Percentiles rank a stretch among this genome's conserved stretches.
phyloP scores from a whole-genome alignment of 2,329 filamentous ascomycete genomes.

The Colletotrichum gigasporum region DNA sequence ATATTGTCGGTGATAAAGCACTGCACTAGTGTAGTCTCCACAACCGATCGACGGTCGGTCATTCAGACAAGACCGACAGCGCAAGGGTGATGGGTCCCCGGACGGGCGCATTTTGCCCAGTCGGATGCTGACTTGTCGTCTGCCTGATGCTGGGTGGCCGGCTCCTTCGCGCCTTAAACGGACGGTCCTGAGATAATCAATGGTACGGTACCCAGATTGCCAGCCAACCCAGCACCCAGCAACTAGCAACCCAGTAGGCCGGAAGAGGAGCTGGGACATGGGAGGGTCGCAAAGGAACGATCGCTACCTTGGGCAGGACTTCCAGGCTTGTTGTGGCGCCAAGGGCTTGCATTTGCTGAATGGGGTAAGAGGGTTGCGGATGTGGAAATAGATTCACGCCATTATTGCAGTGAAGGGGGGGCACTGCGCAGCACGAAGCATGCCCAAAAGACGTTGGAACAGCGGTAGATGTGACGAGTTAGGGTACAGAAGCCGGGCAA shows the following conservation, averaged over 20 bases:
- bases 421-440: not conserved
- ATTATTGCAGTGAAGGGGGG: conserved; percentile 19
- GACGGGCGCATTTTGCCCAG: not conserved
- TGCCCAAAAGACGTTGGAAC: not conserved
- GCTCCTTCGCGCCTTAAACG: not conserved
- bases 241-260: not conserved
- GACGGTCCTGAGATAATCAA: not conserved
- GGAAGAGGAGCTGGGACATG: not conserved
- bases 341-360: not conserved
- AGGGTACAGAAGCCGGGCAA: conserved; percentile 1
- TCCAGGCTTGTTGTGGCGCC: not conserved
- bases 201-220: not conserved
- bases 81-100: not conserved
- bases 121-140: not conserved
- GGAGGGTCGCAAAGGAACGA: not conserved
- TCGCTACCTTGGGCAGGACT: not conserved
- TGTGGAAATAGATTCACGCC: conserved; percentile 8
- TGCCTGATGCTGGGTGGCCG: not conserved
- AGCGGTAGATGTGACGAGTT: conserved; percentile 5
- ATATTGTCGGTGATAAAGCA: not conserved
- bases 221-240: not conserved
- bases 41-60: not conserved
- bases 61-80: not conserved
- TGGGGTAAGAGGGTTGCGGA: not conserved
- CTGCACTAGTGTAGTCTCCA: not conserved